Evolutionary conservation across 202 grass and related monocot genomes (phyloP), one percentile per base, ranked within the genome.

Genomic region (Setaria viridis): DNA sequence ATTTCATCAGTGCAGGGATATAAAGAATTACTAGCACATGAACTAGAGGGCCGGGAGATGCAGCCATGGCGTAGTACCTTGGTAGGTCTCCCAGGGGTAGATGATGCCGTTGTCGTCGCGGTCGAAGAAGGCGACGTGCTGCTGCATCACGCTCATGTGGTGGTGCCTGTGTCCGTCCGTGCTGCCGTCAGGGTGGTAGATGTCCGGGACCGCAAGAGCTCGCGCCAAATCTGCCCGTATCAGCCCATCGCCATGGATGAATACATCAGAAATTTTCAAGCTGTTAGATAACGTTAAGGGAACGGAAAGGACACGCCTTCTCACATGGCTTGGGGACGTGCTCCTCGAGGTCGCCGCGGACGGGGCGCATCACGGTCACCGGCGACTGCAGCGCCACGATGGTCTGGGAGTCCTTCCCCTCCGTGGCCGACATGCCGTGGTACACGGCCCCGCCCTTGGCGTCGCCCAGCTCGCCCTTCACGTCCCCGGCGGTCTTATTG

Each of bases 51-150:
- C 25, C 25, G 25, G 6, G 39, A 30, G 74, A 47, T 2, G 59
- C 60, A 48, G 47, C 34, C 6, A 32, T 34, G 9, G 5, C 19
- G 8, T 45, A 9, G 13, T 76, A 97, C 94, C 95, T 49, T 56
- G 77, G 57, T 93, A 95, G 1, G 95, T 95, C 65, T 98, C 93
- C 93, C 93, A 94, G 6, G 93, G 91, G 39, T 98, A 95, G 57
- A 98, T 90, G 83, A 94, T 95, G 76, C 91, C 93, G 57, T 95
- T 80, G 78, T 88, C 78, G 71, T 98, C 86, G 70, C 87, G 78
- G 76, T 98, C 93, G 50, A 98, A 95, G 91, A 98, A 95, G 55
- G 95, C 95, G 62, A 95, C 93, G 34, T 98, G 95, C 83, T 94
- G 95, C 88, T 95, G 91, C 74, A 98, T 10, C 34, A 93, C 91